A percentile compares a stretch with the other conserved stretches of the same genome.
phyloP scores from a whole-genome alignment of 352 stramenopile genomes.

The Pythium aquatile region DNA sequence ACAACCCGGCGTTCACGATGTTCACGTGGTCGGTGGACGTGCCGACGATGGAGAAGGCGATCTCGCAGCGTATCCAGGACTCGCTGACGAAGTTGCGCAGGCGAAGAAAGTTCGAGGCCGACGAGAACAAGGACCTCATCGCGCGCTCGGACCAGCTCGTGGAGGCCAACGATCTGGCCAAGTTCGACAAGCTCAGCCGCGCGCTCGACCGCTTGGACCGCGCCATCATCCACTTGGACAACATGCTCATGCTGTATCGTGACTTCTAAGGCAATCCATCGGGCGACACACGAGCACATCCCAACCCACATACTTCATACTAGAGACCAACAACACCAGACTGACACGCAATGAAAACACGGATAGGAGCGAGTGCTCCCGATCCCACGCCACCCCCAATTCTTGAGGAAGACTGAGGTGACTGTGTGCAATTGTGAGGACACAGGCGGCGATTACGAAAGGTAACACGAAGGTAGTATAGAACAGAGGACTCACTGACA shows the following conservation, averaged over 20 bases:
- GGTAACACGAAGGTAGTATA: too few relatives aligned
- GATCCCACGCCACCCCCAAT: neutral
- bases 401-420: too few relatives aligned
- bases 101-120: constrained; percentile 70
- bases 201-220: constrained; percentile 83
- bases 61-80: constrained; percentile 67
- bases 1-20: constrained; percentile 87
- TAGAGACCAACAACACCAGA: neutral
- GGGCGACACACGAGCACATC: neutral
- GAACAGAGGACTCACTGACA: too few relatives aligned
- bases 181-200: constrained; percentile 86
- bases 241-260: constrained; percentile 88
- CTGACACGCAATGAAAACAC: neutral
- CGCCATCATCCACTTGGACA: constrained; percentile 78
- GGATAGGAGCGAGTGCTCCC: neutral
- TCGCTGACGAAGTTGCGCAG: constrained; percentile 70
- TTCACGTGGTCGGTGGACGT: constrained; percentile 86
- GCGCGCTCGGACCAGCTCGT: constrained; percentile 85
- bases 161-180: constrained; percentile 80
- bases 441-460: too few relatives aligned
- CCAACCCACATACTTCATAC: neutral
- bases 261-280: constrained; percentile 60
- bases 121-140: constrained; percentile 89
- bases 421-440: too few relatives aligned
- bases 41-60: constrained; percentile 52